Evolutionary conservation across 2,329 filamentous ascomycete species (phyloP), one percentile per base, ranked within the genome.

Genomic region (Clathrospora elynae): DNA sequence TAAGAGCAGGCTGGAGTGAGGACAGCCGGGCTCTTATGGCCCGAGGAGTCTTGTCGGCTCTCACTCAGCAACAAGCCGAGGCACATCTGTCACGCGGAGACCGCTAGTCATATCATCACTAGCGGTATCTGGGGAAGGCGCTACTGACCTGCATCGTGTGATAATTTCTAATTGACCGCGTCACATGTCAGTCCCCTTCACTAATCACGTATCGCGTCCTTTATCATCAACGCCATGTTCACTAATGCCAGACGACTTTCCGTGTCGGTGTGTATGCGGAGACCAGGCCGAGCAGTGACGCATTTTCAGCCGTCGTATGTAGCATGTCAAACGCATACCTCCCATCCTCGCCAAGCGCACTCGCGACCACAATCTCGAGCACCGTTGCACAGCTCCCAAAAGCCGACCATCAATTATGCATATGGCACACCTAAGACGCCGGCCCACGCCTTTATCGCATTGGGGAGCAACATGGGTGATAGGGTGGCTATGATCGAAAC

Each of bases 391-490:
- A 14, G 8, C 12, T 17, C 19, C 17, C 29, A 14, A 6, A 14
- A 19, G 17, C 17, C 13, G 2, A n/a, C n/a, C 25, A 12, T 17
- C 8, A 14, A 38, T 6, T 18, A 12, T 6, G 7, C 17, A 24
- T 17, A 19, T 36, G 20, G 6, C 5, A 2, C 10, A 10, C 12
- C 10, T 16, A 30, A 28, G 8, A 33, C 35, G 12, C 13, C 57
- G 50, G 36, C 52, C 6, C 73, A 71, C 39, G 90, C 87, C 0
- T 95, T 88, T 67, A 83, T 99, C 59, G 93, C 92, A 6, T 76
- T 99, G 5, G 93, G 93, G 1, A 96, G 91, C 73, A 99, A 99
- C 69, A 72, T 97, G 36, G 92, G 91, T 4, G 85, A 97, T 66
- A 85, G 91, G 28, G 79, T 96, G 36, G 80, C 78, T 28, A 87